A percentile compares a stretch with the other conserved stretches of the same genome.
phyloP scores from a whole-genome alignment of 441 rosid species.

The Eutrema salsugineum region DNA sequence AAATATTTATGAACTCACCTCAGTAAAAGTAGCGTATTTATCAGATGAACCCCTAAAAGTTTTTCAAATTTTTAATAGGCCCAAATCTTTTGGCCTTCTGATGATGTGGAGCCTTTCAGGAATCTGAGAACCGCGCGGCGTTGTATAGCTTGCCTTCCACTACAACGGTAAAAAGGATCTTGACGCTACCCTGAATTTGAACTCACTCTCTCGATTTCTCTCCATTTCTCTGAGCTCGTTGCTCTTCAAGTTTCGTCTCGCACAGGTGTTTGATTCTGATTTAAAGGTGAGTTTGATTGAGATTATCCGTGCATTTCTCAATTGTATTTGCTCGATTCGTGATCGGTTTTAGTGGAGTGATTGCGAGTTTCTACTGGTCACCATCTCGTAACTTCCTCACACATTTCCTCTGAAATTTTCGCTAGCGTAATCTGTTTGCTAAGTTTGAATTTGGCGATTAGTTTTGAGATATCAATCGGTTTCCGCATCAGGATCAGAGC shows the following conservation, averaged over 20 bases:
- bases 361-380: background rate
- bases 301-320: background rate
- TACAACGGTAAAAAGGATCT: background rate
- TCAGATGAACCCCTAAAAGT: background rate
- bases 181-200: background rate
- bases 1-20: background rate
- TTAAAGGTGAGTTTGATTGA: background rate
- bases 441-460: background rate
- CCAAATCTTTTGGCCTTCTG: background rate
- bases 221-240: background rate
- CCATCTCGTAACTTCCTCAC: background rate
- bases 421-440: background rate
- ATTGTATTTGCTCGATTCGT: background rate
- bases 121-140: background rate
- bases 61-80: background rate
- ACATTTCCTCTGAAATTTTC: background rate
- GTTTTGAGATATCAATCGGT: background rate
- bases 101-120: background rate
- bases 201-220: slow-evolving; percentile 9
- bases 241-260: slow-evolving; percentile 7
- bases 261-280: background rate
- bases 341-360: slow-evolving; percentile 4
- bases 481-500: background rate
- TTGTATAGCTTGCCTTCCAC: background rate
- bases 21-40: background rate